A percentile compares a stretch with the other conserved stretches of the same genome.
Evolutionary conservation across 2,329 filamentous ascomycete species (phyloP).

Genomic region (Elsinoe arachidis): DNA sequence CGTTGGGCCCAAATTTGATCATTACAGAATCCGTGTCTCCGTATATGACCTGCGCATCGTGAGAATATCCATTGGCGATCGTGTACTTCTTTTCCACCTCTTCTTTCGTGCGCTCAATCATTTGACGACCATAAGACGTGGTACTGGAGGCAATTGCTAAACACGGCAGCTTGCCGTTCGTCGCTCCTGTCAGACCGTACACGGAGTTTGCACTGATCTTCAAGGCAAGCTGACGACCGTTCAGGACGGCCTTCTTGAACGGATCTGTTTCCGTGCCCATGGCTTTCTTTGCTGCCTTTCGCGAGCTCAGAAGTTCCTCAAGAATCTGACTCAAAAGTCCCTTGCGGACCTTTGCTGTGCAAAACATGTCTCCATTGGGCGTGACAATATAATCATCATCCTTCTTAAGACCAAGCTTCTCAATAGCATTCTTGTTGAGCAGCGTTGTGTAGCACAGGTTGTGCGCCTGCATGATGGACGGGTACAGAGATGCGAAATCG

Average conservation of each 20-base stretch:
- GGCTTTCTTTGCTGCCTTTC: conserved; percentile 91
- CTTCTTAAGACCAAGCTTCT: conserved; percentile 68
- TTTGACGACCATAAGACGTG: conserved; percentile 91
- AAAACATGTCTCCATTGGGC: conserved; percentile 88
- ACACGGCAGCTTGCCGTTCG: conserved; percentile 90
- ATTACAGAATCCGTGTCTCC: conserved; percentile 99
- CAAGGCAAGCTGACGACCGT: conserved; percentile 90
- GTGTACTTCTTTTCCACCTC: conserved; percentile 87
- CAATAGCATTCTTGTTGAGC: conserved; percentile 66
- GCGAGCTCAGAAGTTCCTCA: conserved; percentile 80
- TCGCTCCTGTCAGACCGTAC: conserved; percentile 93
- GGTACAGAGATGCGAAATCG: conserved; percentile 97
- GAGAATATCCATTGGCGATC: conserved; percentile 86
- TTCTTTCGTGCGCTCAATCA: conserved; percentile 98
- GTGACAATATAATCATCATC: conserved; percentile 96
- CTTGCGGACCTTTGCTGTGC: conserved; percentile 79
- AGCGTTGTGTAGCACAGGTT: conserved; percentile 97
- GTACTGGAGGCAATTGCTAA: conserved; percentile 93
- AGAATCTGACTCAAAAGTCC: conserved; percentile 90
- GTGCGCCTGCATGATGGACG: conserved; percentile 97
- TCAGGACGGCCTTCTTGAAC: conserved; percentile 96
- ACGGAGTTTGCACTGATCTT: conserved; percentile 98
- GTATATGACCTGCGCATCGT: conserved; percentile 95
- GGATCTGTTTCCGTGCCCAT: conserved; percentile 81
- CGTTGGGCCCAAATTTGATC: conserved; percentile 93